Evolutionary conservation across 306 rosid species (phyloP), one percentile per base, ranked within the genome.

Genomic region (Prunus campanulata): DNA sequence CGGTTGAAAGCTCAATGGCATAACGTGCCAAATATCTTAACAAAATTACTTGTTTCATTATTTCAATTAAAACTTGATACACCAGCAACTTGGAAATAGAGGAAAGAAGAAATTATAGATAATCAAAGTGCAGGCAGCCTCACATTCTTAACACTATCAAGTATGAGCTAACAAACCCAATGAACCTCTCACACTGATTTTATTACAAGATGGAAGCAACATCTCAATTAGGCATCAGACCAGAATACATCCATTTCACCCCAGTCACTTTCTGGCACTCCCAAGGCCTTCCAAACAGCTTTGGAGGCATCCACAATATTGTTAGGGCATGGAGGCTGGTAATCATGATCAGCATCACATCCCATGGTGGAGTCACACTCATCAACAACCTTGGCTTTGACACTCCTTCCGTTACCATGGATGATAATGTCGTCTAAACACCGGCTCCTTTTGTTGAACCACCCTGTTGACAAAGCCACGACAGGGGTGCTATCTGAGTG

Each of bases 281-380:
- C 74, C 71, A 83, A 35, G 5, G 81, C 83, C 74, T 78, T 67
- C 82, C 85, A 82, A 22, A 79, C 86, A 32, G 78, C 78, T n/a
- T 64, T 79, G 4, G 83, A 83, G 8, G 72, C 86, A 65, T 87
- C 91, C 55, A 85, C 87, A 60, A 87, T 61, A 76, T 83, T 81
- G 74, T 85, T 83, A 42, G 77, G 8, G 25, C 88, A 84, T 0
- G 88, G 87, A 30, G 84, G 89, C 59, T 87, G 84, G 32, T 11
- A 83, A 73, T 60, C 86, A 74, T 83, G 88, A 0, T 78, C 87
- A 0, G 66, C 25, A 74, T 88, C 88, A 66, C 85, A 88, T 15
- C 95, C 95, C 49, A 1, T 25, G 0, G 80, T 84, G 5, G 95
- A 88, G 18, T 88, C 95, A 77, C 92, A 88, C 69, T 88, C 92